Percentiles rank a stretch among this genome's conserved stretches.
Conservation (phyloP, 345 rosid species). For the Gynandropsis gynandra region DNA sequence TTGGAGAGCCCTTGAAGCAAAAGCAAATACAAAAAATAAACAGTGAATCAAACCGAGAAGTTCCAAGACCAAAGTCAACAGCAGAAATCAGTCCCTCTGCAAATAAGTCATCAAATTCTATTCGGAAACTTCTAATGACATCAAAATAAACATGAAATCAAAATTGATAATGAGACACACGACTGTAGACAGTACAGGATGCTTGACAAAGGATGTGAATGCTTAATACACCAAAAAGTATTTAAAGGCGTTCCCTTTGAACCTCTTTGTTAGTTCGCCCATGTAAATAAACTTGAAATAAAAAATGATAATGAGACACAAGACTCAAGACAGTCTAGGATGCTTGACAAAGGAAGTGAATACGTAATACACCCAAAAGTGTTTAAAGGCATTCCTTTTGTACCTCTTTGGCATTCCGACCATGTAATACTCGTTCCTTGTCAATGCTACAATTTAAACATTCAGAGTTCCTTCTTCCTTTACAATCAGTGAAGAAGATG, state of each 20-base stretch:
- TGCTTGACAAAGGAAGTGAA: too few species aligned
- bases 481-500: too few species aligned
- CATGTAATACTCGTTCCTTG: conserved; percentile 61
- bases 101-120: conserved; percentile 67
- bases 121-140: conserved; percentile 73
- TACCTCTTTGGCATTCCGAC: conserved; percentile 79
- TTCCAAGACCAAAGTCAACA: conserved; percentile 65
- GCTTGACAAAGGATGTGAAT: too few species aligned
- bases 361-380: neutral
- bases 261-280: too few species aligned
- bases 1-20: too few species aligned
- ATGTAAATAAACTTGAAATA: too few species aligned
- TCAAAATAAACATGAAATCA: conserved; percentile 59
- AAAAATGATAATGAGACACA: too few species aligned
- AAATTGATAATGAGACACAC: neutral
- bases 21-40: too few species aligned
- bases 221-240: too few species aligned
- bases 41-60: too few species aligned
- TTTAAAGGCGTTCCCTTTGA: too few species aligned
- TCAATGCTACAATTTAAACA: conserved; percentile 66
- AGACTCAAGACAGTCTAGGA: too few species aligned
- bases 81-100: conserved; percentile 47
- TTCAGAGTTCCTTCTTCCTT: conserved; percentile 67
- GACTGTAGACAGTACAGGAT: neutral
- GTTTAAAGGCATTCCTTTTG: neutral